These are phyloP conservation scores for Paramecium octaurelia DNA, from an alignment of 73 alveolate species.

Conservation along the genomic window DNA sequence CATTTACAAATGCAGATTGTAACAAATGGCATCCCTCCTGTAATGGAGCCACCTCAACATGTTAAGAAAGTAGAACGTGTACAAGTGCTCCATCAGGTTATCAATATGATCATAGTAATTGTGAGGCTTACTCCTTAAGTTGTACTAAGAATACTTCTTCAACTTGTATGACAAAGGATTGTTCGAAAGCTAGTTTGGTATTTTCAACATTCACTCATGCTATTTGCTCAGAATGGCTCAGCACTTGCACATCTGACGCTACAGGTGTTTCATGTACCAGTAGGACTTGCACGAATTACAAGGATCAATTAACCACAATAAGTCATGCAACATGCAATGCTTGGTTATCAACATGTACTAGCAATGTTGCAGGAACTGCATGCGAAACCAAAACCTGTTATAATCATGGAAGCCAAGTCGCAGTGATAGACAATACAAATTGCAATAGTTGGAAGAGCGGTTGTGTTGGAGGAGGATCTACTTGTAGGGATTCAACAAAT, in stretches of 20 bases:
- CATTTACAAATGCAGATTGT: not conserved
- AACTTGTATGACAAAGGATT: not conserved
- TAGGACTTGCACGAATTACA: not conserved
- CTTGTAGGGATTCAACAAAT: not conserved
- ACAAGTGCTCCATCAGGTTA: not conserved
- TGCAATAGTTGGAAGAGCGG: not conserved
- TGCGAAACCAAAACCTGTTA: not conserved
- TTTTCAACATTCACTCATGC: not conserved
- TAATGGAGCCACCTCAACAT: not conserved
- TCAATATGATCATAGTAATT: not conserved
- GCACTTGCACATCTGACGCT: not conserved
- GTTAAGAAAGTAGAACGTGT: not conserved
- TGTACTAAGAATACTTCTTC: not conserved
- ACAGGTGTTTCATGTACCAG: not conserved
- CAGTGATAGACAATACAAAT: not conserved
- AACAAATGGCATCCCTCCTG: slow-evolving; percentile 1
- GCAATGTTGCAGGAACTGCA: not conserved
- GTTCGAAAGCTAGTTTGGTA: not conserved
- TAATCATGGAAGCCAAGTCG: not conserved
- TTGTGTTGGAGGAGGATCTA: not conserved
- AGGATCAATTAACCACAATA: not conserved
- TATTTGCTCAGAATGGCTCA: not conserved
- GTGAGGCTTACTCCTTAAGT: not conserved
- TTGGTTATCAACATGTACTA: not conserved
- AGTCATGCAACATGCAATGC: slow-evolving; percentile 11